Evolutionary conservation across 2,329 filamentous ascomycete genomes (phyloP).

Genomic region (Alternaria sp.): DNA sequence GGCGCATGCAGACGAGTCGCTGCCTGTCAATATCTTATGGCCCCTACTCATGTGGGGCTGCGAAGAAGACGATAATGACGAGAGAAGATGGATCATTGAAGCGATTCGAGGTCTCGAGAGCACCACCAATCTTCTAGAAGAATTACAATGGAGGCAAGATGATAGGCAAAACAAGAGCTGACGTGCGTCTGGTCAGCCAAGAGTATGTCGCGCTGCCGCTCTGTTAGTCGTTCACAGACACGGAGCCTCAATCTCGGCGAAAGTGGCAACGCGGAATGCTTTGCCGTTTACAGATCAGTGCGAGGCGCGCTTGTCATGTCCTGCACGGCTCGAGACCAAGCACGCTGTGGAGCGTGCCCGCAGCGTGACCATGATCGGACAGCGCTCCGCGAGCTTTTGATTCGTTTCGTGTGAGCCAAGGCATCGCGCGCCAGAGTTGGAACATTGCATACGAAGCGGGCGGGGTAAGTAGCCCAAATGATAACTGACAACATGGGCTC

Average conservation of each 20-base stretch:
- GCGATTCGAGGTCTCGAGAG: conserved; percentile 57
- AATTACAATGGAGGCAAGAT: conserved; percentile 52
- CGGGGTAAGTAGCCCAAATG: conserved; percentile 3
- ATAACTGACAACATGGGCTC: conserved; percentile 15
- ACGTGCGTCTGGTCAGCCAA: conserved; percentile 52
- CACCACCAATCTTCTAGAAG: conserved; percentile 52
- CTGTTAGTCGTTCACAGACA: neutral
- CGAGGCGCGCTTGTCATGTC: neutral
- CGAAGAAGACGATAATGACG: conserved; percentile 61
- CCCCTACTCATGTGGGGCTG: conserved; percentile 65
- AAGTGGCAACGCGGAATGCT: neutral
- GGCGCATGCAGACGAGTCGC: conserved; percentile 55
- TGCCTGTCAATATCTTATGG: conserved; percentile 67
- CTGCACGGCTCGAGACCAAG: neutral
- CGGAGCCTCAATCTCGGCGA: neutral
- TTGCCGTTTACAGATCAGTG: conserved; percentile 2
- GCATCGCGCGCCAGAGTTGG: neutral
- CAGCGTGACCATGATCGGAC: neutral
- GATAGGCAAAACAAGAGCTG: conserved; percentile 47
- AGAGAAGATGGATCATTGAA: conserved; percentile 61
- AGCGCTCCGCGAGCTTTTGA: neutral
- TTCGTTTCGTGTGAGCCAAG: neutral
- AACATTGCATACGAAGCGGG: conserved; percentile 1
- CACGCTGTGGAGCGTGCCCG: neutral
- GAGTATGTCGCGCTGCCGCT: conserved; percentile 55